Evolutionary conservation across 306 rosid species (phyloP), one percentile per base, ranked within the genome.

Genomic region (Sesbania bispinosa): DNA sequence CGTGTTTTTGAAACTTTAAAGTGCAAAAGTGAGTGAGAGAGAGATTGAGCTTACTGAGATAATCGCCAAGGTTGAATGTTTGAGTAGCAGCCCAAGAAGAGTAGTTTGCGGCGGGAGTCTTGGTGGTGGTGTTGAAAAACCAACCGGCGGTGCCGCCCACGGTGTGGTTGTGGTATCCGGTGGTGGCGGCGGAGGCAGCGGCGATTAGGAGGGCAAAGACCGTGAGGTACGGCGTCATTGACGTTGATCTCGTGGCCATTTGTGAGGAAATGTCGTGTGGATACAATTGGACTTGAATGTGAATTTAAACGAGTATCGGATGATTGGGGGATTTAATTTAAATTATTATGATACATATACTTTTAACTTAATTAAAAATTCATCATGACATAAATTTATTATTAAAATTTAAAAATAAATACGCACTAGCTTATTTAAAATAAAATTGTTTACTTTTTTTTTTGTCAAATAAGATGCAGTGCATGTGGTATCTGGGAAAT

Each of bases 31-130:
- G 5, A 1, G 29, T 0, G 15, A n/a, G 50, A 24, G 3, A 11
- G 61, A 1, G 78, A 69, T 8, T 9, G 76, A 68, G 47, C 76
- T 82, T 78, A 93, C 98, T 80, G 79, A 93, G 92, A 74, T 13
- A 88, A 71, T 93, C 98, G 42, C 98, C 96, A 16, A 93, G 97
- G 62, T 77, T 79, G 88, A 93, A 93, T 48, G 83, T 82, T 55
- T 85, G 88, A 10, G 42, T n/a, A 4, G 89, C 79, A 6, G 97
- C 89, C 98, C 98, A 93, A 30, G 81, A 26, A 53, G 94, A 67
- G 89, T 90, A 93, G 69, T 90, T 88, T 1, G 94, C 20, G 68
- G 88, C 82, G 51, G 98, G 15, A 2, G 84, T 57, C 80, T 84
- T 85, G 74, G 87, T 77, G 69, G 87, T 68, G 65, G 88, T 14